Evolutionary conservation across 208 protist genomes (phyloP).

Genomic region (Naegleria fowleri): DNA sequence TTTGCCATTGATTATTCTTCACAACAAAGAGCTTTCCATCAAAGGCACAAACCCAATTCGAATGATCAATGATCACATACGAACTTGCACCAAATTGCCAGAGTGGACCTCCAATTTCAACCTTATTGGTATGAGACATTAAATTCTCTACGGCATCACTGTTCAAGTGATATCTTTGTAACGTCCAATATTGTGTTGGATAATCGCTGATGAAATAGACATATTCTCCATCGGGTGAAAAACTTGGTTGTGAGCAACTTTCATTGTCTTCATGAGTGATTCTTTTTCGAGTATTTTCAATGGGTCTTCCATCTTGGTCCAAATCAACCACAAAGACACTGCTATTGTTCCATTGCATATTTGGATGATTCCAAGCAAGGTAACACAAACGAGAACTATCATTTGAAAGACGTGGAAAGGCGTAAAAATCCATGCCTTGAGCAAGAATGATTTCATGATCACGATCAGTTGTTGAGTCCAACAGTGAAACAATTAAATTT

Average conservation of each 20-base stretch:
- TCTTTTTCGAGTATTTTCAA: not conserved
- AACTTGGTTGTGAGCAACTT: not conserved
- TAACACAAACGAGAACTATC: constrained; percentile 18
- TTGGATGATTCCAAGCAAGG: constrained; percentile 36
- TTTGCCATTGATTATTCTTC: not conserved
- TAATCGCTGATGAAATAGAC: not conserved
- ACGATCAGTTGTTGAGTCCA: not conserved
- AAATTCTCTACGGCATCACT: not conserved
- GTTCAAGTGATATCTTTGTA: not conserved
- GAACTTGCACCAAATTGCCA: not conserved
- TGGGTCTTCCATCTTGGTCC: not conserved
- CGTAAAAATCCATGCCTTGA: constrained; percentile 35
- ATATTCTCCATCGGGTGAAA: not conserved
- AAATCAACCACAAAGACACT: constrained; percentile 2
- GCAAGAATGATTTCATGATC: not conserved
- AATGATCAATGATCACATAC: not conserved
- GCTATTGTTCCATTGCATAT: constrained; percentile 36
- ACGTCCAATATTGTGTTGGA: not conserved
- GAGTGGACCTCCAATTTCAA: not conserved
- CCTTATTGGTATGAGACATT: not conserved
- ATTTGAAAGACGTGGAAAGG: constrained; percentile 17
- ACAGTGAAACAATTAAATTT: not conserved
- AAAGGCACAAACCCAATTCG: not conserved
- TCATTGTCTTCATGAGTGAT: not conserved
- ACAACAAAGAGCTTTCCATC: not conserved